These are phyloP conservation scores for Panellus pusillus DNA, from an alignment of 768 basidiomycete genomes.

Conservation along the genomic window DNA sequence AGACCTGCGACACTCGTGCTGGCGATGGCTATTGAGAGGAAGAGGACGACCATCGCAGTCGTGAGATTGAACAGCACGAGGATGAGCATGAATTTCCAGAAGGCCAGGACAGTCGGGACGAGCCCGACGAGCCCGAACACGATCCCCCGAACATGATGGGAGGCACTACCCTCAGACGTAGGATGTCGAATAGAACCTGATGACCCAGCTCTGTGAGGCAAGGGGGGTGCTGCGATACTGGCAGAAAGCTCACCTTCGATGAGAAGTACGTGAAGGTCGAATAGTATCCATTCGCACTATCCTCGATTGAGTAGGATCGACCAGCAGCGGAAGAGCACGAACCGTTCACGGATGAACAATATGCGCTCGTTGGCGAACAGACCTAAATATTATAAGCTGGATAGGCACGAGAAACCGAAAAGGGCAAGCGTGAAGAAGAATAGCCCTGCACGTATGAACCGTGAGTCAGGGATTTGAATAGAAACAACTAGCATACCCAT, in stretches of 20 bases:
- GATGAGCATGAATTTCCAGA: too few species aligned
- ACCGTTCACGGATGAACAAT: slow-evolving; percentile 98
- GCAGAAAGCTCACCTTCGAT: too few species aligned
- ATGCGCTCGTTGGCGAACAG: slow-evolving; percentile 95
- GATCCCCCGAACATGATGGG: slow-evolving; percentile 96
- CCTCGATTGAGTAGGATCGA: background rate
- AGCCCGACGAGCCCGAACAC: slow-evolving; percentile 94
- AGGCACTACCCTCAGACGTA: slow-evolving; percentile 92
- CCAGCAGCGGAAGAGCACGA: slow-evolving; percentile 17
- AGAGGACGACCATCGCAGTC: slow-evolving; percentile 87
- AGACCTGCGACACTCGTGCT: slow-evolving; percentile 88
- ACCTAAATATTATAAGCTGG: slow-evolving; percentile 88
- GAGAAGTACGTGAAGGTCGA: slow-evolving; percentile 95
- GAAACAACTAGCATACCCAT: too few species aligned
- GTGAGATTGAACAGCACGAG: slow-evolving; percentile 96
- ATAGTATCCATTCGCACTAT: slow-evolving; percentile 95
- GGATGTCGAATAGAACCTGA: slow-evolving; percentile 94
- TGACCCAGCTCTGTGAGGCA: too few species aligned
- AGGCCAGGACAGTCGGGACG: slow-evolving; percentile 93
- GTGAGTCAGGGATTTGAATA: too few species aligned
- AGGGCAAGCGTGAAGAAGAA: slow-evolving; percentile 98
- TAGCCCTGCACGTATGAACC: too few species aligned
- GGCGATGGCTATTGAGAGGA: slow-evolving; percentile 86
- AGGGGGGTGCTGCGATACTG: too few species aligned
- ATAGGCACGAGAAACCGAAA: slow-evolving; percentile 96